Percentiles rank a stretch among this genome's conserved stretches.
These are phyloP conservation scores for Phialocephala sp. DNA, from an alignment of 2,329 filamentous ascomycete species.

Conservation along the genomic window DNA sequence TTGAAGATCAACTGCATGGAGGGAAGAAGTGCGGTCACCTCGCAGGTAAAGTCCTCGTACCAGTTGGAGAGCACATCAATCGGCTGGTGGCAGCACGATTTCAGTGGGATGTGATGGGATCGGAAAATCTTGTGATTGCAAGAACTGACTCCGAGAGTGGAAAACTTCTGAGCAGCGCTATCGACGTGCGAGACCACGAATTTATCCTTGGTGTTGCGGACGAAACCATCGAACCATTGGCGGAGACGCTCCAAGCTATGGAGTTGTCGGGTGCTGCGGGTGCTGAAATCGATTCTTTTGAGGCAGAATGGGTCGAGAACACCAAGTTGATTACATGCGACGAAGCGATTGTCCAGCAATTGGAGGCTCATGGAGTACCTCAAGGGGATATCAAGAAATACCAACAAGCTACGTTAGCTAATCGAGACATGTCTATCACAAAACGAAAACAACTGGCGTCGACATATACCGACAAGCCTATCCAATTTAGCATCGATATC, in stretches of 20 bases:
- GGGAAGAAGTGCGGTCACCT: slow-evolving; percentile 98
- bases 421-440: slow-evolving; percentile 78
- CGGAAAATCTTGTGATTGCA: slow-evolving; percentile 92
- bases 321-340: slow-evolving; percentile 90
- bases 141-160: slow-evolving; percentile 96
- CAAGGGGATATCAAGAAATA: slow-evolving; percentile 72
- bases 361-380: slow-evolving; percentile 68
- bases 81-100: slow-evolving; percentile 89
- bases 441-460: slow-evolving; percentile 76
- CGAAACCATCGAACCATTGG: slow-evolving; percentile 74
- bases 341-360: slow-evolving; percentile 81
- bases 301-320: slow-evolving; percentile 85
- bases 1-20: slow-evolving; percentile 96
- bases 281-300: slow-evolving; percentile 82
- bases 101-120: slow-evolving; percentile 98
- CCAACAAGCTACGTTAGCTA: slow-evolving; percentile 61
- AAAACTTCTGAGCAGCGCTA: slow-evolving; percentile 84
- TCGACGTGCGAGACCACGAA: slow-evolving; percentile 95
- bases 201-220: slow-evolving; percentile 91
- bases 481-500: slow-evolving; percentile 89
- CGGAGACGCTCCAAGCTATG: slow-evolving; percentile 90
- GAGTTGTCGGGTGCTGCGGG: slow-evolving; percentile 79
- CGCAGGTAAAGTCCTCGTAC: slow-evolving; percentile 94
- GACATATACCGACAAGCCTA: slow-evolving; percentile 67
- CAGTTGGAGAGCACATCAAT: slow-evolving; percentile 95